Base-by-base conservation (phyloP, 805 yeast genomes). In the Starmerella stellata region DNA sequence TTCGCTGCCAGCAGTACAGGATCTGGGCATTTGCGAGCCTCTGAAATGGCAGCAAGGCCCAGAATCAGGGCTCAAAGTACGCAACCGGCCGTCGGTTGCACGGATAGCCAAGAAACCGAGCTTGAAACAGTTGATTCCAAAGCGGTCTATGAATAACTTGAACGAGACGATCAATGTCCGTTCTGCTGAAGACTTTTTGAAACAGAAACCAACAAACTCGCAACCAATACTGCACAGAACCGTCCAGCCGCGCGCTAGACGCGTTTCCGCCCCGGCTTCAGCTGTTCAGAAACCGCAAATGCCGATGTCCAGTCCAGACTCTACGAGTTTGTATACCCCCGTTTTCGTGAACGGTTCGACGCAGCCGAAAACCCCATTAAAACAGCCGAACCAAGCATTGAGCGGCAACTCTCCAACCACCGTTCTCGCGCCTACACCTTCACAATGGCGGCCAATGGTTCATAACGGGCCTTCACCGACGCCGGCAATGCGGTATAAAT, bases 401-500 rank as follows among this genome's bases (percentile, higher is more conserved):
- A 15, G 11, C 7, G 14, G 8, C 35, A 21, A 7, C 9, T 42
- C 51, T 5, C 53, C 53, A 3, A 37, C 45, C 18, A 51, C 52
- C 4, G 36, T 51, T 9, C 15, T 48, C n/a, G 45, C 40, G 5
- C 34, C 49, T 1, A 8, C 37, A n/a, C 29, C 24, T 17, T 35
- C 34, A 19, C 36, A 21, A 29, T 4, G 30, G 30, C 21, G 29
- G 17, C 30, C 5, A 23, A 18, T 31, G 17, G 15, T 8, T 20
- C 23, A 21, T 11, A 21, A 35, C 15, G 30, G 36, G 27, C 42
- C 46, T 19, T 51, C 55, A 20, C 58, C 57, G 2, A 54, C 58
- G 2, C 58, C 58, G 13, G 56, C 55, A 15, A 49, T 48, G 28
- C 48, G 57, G 15, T 36, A 42, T 39, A 46, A 43, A 25, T 51